Evolutionary conservation across 1,284 basidiomycete genomes (phyloP).

Genomic region (Ustilago trichophora): DNA sequence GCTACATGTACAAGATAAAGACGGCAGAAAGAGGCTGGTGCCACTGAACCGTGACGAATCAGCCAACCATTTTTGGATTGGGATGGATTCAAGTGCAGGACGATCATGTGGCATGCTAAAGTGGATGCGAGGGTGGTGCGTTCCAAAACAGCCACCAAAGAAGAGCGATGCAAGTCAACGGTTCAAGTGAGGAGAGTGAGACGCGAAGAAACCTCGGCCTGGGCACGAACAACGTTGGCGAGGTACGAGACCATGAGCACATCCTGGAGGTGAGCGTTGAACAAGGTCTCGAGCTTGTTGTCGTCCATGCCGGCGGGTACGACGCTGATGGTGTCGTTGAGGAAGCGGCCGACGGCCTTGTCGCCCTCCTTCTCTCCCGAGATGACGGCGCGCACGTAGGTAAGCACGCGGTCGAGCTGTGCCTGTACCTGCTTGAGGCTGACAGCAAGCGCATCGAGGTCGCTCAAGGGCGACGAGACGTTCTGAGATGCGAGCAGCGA

Average conservation of each 20-base stretch:
- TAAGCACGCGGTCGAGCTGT: constrained; percentile 85
- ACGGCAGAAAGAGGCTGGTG: background rate
- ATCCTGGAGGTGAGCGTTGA: constrained; percentile 73
- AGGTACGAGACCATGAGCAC: constrained; percentile 94
- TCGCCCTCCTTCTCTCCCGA: constrained; percentile 82
- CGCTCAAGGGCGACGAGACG: constrained; percentile 53
- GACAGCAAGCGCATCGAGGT: constrained; percentile 72
- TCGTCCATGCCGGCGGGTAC: constrained; percentile 58
- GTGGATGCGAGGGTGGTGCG: too few relatives aligned
- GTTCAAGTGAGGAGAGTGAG: constrained; percentile 76
- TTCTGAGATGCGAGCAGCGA: constrained; percentile 78
- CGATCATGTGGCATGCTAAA: too few relatives aligned
- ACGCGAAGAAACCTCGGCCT: constrained; percentile 90
- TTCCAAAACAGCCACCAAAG: too few relatives aligned
- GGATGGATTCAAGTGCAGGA: too few relatives aligned
- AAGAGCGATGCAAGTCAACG: too few relatives aligned
- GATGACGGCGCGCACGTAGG: constrained; percentile 85
- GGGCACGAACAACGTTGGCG: constrained; percentile 89
- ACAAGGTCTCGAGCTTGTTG: constrained; percentile 59
- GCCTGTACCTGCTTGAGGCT: constrained; percentile 76
- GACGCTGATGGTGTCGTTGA: constrained; percentile 78
- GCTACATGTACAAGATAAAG: constrained; percentile 37
- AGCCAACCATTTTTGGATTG: constrained; percentile 8
- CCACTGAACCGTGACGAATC: background rate
- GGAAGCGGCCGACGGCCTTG: constrained; percentile 85